Percentiles rank a stretch among this genome's conserved stretches.
Evolutionary conservation across 2,329 filamentous ascomycete species (phyloP).

Genomic region (Plectosphaerella cucumerina): DNA sequence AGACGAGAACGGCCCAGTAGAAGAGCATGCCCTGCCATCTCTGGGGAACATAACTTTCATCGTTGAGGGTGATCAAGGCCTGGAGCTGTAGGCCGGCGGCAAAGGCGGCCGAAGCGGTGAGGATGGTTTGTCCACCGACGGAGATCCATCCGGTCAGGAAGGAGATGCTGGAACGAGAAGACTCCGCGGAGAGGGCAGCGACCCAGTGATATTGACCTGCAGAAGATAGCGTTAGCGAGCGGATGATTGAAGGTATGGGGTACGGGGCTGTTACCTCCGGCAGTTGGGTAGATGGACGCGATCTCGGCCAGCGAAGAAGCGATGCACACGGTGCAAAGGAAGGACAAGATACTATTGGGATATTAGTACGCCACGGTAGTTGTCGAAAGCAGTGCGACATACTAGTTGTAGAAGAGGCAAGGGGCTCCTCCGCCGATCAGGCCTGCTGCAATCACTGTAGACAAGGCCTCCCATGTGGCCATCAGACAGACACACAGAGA

Average conservation of each 20-base stretch:
- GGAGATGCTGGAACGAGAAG: constrained; percentile 27
- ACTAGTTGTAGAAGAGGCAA: constrained; percentile 41
- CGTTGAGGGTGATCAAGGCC: constrained; percentile 36
- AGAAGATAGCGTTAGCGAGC: neutral
- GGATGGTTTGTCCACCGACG: constrained; percentile 38
- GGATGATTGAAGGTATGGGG: neutral
- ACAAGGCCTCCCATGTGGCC: constrained; percentile 47
- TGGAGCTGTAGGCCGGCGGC: constrained; percentile 39
- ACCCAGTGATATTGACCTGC: constrained; percentile 42
- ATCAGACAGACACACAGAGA: constrained; percentile 42
- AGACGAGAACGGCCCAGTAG: constrained; percentile 38
- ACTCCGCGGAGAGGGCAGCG: constrained; percentile 27
- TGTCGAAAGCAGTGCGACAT: constrained; percentile 4
- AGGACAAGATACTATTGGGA: constrained; percentile 31
- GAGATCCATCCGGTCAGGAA: constrained; percentile 42
- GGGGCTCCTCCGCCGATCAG: constrained; percentile 40
- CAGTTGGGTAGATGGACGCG: constrained; percentile 30
- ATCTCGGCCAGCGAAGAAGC: constrained; percentile 34
- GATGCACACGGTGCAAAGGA: constrained; percentile 33
- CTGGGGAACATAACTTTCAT: constrained; percentile 32
- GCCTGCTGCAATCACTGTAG: constrained; percentile 38
- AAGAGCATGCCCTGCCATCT: constrained; percentile 42
- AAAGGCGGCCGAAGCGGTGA: constrained; percentile 43
- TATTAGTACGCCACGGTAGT: neutral
- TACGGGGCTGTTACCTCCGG: constrained; percentile 21